Evolutionary conservation across 2,329 filamentous ascomycete genomes (phyloP), one percentile per base, ranked within the genome.

Genomic region (Chaetomium olivaceum): DNA sequence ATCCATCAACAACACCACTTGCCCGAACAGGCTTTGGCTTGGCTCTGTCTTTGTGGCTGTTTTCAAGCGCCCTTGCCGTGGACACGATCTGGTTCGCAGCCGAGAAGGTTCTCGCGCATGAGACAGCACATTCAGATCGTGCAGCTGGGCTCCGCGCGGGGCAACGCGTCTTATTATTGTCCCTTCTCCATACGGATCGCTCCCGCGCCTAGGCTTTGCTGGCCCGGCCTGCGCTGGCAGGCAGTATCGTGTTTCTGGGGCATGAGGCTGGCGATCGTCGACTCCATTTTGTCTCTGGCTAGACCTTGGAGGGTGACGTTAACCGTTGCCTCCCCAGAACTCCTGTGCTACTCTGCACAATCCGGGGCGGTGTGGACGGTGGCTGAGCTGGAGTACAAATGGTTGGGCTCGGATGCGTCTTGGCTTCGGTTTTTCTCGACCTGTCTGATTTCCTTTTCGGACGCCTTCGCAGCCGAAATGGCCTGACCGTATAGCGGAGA

Each of bases 341-440:
- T 27, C 29, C 56, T 56, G 48, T 61, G 62, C 33, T 27, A 33
- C 56, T 56, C 52, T 61, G 62, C 61, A 55, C 61, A 68, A 66
- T 55, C 58, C 56, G 64, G 68, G 69, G 70, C 69, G 69, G 70
- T 72, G 70, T 70, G 68, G 63, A 61, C 60, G 62, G 68, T 70
- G 70, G 69, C 69, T 71, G 67, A 71, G 69, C 50, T 23, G 25
- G 21, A 48, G n/a, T 29, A 51, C 60, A 52, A 51, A 61, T 66
- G 69, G 65, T 70, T 70, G 69, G 69, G 61, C 64, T 29, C 58
- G 51, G 59, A 58, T 54, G 62, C 57, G 33, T 63, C 65, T 66
- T 60, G 63, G 59, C 57, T 55, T 19, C 16, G 16, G 39, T 43
- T 64, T 64, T 58, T 55, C 21, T 60, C 61, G 31, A 43, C 58